Conservation (phyloP, 305 asterid species). For the Plantago rigida region DNA sequence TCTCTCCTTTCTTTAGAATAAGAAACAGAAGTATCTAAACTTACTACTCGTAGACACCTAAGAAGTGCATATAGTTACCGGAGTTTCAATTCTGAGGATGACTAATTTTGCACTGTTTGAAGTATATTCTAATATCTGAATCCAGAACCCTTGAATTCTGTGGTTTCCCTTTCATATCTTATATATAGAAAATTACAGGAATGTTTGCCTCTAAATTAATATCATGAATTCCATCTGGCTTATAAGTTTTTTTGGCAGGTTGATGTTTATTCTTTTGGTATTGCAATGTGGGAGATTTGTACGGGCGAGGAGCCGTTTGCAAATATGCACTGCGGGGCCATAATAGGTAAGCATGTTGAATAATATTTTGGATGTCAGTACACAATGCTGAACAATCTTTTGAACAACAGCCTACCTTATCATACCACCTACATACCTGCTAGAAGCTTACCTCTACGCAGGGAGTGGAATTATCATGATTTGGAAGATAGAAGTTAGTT, state of each 20-base stretch:
- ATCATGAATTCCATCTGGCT: not conserved
- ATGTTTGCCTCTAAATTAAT: no score
- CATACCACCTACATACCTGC: no score
- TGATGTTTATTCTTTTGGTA: constrained; percentile 75
- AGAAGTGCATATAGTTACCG: no score
- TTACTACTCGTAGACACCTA: not conserved
- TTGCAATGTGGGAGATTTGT: constrained; percentile 75
- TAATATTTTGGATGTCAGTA: not conserved
- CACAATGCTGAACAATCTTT: no score
- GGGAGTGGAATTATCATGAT: no score
- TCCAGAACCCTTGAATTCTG: no score
- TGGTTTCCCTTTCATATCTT: not conserved
- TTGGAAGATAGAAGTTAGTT: no score
- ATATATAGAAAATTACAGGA: not conserved
- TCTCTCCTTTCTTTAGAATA: not conserved
- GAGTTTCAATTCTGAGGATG: no score
- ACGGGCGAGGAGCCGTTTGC: constrained; percentile 78
- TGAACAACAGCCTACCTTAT: no score
- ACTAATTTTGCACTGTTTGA: no score
- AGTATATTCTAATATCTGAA: no score
- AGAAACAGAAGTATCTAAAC: not conserved
- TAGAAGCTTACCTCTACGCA: no score
- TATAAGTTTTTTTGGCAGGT: constrained; percentile 38
- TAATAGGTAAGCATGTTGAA: constrained; percentile 47
- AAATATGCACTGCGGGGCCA: constrained; percentile 75